These are phyloP conservation scores for Phytophthora constricta DNA, from an alignment of 352 stramenopile genomes.

Conservation along the genomic window DNA sequence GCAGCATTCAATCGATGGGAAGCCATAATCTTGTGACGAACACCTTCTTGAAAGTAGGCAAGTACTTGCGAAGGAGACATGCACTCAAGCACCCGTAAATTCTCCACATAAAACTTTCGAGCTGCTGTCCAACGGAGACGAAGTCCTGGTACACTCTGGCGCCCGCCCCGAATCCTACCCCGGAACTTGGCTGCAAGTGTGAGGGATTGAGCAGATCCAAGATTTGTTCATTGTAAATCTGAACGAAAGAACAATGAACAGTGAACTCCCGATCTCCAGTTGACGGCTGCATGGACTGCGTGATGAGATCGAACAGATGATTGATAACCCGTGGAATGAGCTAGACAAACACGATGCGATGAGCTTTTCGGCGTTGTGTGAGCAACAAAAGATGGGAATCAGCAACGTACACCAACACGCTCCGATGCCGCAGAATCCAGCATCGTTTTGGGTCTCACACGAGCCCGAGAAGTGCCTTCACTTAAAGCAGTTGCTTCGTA, in stretches of 20 bases:
- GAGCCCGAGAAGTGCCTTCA: not conserved
- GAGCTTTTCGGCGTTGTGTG: no score
- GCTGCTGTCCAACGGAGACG: conserved; percentile 55
- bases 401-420: conserved; percentile 38
- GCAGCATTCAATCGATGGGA: conserved; percentile 74
- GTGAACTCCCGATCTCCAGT: conserved; percentile 48
- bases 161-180: not conserved
- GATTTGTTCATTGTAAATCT: conserved; percentile 89
- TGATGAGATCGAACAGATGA: conserved; percentile 40
- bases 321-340: conserved; percentile 55
- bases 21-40: conserved; percentile 70
- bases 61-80: conserved; percentile 51
- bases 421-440: conserved; percentile 18
- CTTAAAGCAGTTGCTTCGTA: conserved; percentile 9
- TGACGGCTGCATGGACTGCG: conserved; percentile 46
- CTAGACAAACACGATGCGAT: conserved; percentile 3
- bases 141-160: conserved; percentile 20
- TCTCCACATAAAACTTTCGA: conserved; percentile 72
- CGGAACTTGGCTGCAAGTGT: conserved; percentile 33
- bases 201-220: conserved; percentile 79
- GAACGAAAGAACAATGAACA: conserved; percentile 73
- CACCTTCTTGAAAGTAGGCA: conserved; percentile 56
- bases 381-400: not conserved
- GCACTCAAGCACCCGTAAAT: conserved; percentile 53
- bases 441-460: conserved; percentile 25